Evolutionary conservation across 129 eudicot genomes (phyloP).

Genomic region (Erigeron canadensis): DNA sequence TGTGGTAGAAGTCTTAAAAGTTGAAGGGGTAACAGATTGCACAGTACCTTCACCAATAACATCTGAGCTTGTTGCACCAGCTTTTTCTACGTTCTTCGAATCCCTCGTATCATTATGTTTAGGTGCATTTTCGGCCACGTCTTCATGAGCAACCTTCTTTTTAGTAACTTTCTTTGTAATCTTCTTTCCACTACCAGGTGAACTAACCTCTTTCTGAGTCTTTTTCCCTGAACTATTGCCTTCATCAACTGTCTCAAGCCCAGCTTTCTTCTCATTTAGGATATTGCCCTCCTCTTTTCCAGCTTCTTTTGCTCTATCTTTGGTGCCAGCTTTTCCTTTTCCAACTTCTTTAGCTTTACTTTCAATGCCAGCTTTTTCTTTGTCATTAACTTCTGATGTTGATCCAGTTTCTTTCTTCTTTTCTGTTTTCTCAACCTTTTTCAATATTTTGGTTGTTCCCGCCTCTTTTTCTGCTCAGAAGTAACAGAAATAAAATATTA

Average conservation of each 20-base stretch:
- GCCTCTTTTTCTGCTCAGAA: slow-evolving; percentile 38
- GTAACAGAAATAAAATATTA: slow-evolving; percentile 4
- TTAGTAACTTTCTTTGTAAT: slow-evolving; percentile 64
- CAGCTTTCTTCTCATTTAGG: slow-evolving; percentile 36
- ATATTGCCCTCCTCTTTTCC: slow-evolving; percentile 34
- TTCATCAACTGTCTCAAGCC: slow-evolving; percentile 31
- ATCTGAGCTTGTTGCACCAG: slow-evolving; percentile 28
- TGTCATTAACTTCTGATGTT: slow-evolving; percentile 29
- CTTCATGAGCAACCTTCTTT: slow-evolving; percentile 57
- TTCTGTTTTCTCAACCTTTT: slow-evolving; percentile 39
- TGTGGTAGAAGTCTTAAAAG: slow-evolving; percentile 44
- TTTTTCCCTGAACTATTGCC: slow-evolving; percentile 37
- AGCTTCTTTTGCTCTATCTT: slow-evolving; percentile 32
- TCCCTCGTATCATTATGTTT: slow-evolving; percentile 36
- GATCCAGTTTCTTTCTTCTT: slow-evolving; percentile 49
- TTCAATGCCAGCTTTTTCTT: slow-evolving; percentile 36
- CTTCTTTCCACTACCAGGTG: slow-evolving; percentile 59
- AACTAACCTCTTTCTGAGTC: slow-evolving; percentile 40
- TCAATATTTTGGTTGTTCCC: slow-evolving; percentile 42
- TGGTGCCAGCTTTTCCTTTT: slow-evolving; percentile 40
- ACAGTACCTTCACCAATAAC: slow-evolving; percentile 41
- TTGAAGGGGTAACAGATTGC: slow-evolving; percentile 36
- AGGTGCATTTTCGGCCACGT: slow-evolving; percentile 34
- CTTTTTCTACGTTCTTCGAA: slow-evolving; percentile 36
- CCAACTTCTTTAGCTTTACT: slow-evolving; percentile 32